phyloP scores from a whole-genome alignment of 192 early-diverging fungal genomes.

The Podila epigama region DNA sequence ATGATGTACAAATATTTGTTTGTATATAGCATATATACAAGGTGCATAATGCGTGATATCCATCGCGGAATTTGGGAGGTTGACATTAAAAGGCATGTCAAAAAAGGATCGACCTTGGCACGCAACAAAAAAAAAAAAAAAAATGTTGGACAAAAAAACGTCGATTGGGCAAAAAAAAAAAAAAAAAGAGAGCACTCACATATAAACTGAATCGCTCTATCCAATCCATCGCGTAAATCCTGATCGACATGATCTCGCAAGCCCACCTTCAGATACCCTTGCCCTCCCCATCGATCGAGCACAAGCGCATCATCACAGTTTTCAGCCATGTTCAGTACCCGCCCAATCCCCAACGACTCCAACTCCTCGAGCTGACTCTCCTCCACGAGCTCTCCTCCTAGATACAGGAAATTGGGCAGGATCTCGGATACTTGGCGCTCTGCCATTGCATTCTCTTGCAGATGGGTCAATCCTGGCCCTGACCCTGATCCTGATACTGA shows the following conservation, averaged over 20 bases:
- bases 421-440: conserved; percentile 58
- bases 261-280: conserved; percentile 56
- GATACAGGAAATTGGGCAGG: conserved; percentile 62
- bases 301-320: conserved; percentile 64
- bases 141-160: too few species aligned
- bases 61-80: too few species aligned
- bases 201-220: conserved; percentile 71
- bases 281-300: conserved; percentile 28
- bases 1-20: too few species aligned
- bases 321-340: conserved; percentile 79
- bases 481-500: background rate
- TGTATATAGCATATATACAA: too few species aligned
- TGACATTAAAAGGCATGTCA: too few species aligned
- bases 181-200: conserved; percentile 50
- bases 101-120: too few species aligned
- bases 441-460: conserved; percentile 38
- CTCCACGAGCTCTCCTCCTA: conserved; percentile 71
- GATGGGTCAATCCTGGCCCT: conserved; percentile 9
- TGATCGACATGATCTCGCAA: conserved; percentile 73
- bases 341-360: conserved; percentile 57
- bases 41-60: too few species aligned
- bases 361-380: conserved; percentile 63
- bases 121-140: too few species aligned
- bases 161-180: background rate
- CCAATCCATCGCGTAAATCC: conserved; percentile 68